These are phyloP conservation scores for Verticillium isaacii DNA, from an alignment of 2,329 filamentous ascomycete genomes.

Conservation along the genomic window DNA sequence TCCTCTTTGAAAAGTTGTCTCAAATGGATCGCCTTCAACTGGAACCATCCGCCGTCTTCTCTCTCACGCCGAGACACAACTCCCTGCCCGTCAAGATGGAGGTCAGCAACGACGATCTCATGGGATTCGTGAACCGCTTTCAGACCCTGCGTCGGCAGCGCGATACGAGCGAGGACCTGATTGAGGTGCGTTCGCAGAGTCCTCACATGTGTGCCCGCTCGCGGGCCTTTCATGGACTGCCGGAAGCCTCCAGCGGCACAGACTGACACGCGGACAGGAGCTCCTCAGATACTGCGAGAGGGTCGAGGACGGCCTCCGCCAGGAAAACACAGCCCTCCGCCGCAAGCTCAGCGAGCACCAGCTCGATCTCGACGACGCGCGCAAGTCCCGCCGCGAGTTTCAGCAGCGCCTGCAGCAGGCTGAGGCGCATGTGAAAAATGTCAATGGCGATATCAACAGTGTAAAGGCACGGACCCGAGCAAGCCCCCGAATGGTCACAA, in stretches of 20 bases:
- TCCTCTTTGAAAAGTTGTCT: not conserved
- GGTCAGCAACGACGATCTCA: constrained; percentile 20
- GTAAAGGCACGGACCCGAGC: constrained; percentile 21
- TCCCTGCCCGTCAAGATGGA: constrained; percentile 16
- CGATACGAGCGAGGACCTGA: constrained; percentile 36
- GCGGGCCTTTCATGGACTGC: no score
- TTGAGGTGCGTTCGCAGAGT: constrained; percentile 33
- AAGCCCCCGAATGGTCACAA: constrained; percentile 23
- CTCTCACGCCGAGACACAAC: not conserved
- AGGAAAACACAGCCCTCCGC: constrained; percentile 38
- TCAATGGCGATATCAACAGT: not conserved
- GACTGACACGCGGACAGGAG: constrained; percentile 30
- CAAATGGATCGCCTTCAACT: not conserved
- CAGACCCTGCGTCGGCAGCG: constrained; percentile 35
- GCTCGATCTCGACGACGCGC: constrained; percentile 48
- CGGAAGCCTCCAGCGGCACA: not conserved
- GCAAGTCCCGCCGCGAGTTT: constrained; percentile 41
- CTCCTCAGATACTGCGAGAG: constrained; percentile 39
- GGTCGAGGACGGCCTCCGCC: constrained; percentile 35
- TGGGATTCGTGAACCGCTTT: constrained; percentile 44
- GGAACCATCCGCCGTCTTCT: not conserved
- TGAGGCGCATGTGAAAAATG: constrained; percentile 18
- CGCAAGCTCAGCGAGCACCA: constrained; percentile 36
- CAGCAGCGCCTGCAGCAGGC: constrained; percentile 40
- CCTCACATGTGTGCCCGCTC: not conserved